phyloP scores from a whole-genome alignment of 306 rosid species.

The Senna siamea region DNA sequence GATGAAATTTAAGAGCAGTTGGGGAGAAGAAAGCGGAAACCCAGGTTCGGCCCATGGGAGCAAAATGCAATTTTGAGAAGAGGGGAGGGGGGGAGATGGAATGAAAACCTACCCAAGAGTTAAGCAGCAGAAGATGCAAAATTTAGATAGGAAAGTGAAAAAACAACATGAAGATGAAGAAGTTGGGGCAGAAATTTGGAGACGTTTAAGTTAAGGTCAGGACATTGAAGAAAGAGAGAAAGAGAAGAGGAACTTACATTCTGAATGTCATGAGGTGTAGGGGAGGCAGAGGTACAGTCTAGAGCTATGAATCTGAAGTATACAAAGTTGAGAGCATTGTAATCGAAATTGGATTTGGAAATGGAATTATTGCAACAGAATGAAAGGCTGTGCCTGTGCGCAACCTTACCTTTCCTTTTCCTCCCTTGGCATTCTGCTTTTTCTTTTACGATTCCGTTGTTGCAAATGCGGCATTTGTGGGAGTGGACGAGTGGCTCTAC shows the following conservation, averaged over 20 bases:
- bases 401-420: constrained; percentile 21
- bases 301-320: too few relatives aligned
- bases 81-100: background rate
- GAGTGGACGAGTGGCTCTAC: background rate
- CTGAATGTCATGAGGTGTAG: background rate
- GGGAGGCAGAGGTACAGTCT: too few relatives aligned
- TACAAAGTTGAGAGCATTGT: background rate
- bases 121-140: constrained; percentile 36
- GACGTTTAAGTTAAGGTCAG: background rate
- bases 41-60: constrained; percentile 36
- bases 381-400: background rate
- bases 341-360: background rate
- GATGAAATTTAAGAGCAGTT: constrained; percentile 38
- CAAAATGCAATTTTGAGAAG: constrained; percentile 36
- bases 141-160: background rate
- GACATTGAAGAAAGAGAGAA: background rate
- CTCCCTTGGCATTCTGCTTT: constrained; percentile 4
- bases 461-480: background rate
- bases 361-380: background rate
- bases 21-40: constrained; percentile 35
- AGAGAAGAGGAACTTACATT: constrained; percentile 17
- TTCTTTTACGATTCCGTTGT: background rate
- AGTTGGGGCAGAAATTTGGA: constrained; percentile 25
- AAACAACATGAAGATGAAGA: constrained; percentile 23
- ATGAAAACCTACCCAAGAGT: constrained; percentile 16